Evolutionary conservation across 2,329 filamentous ascomycete genomes (phyloP), one percentile per base, ranked within the genome.

Genomic region (Hansfordia pulvinata): DNA sequence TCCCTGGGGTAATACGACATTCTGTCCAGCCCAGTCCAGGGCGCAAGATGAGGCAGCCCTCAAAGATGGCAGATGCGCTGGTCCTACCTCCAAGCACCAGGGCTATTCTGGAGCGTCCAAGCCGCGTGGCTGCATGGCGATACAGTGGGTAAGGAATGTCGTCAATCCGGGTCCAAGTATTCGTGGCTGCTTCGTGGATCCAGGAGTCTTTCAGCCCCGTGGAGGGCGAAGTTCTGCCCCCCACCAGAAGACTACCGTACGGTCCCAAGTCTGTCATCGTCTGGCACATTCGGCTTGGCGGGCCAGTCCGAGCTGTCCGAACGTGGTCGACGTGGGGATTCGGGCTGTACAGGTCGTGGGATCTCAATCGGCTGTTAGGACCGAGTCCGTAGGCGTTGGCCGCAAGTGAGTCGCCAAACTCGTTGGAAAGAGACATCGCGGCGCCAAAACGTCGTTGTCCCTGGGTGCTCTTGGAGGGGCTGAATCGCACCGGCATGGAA

Each of bases 141-240:
- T 80, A 93, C 14, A 85, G 60, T 8, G 77, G 65, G n/a, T 58
- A 41, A 1, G 77, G 76, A n/a, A 93, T 58, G 39, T 70, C 64
- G 31, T 76, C 60, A 10, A 70, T 64, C 35, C 59, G 62, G 31
- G 62, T 59, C 84, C 84, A 93, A 10, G 42, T 47, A 22, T 49
- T 49, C 3, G 41, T 35, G 4, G 60, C 60, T 26, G 64, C 64
- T 27, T 66, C 60, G 35, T 76, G 70, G 2, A 85, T 39, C 83
- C 83, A 94, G 39, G 79, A 85, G 47, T 90, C 81, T 19, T 58
- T 58, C 21, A 83, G 56, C 2, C 73, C 73, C 17, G 62, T 64
- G 9, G 73, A 62, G 4, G 86, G 85, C 6, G 83, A 88, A n/a
- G 67, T 62, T 32, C 86, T 68, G 5, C 88, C 88, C 14, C 88